Conservation (phyloP, 1,139 yeast species). For the Diutina scorzettiae region DNA sequence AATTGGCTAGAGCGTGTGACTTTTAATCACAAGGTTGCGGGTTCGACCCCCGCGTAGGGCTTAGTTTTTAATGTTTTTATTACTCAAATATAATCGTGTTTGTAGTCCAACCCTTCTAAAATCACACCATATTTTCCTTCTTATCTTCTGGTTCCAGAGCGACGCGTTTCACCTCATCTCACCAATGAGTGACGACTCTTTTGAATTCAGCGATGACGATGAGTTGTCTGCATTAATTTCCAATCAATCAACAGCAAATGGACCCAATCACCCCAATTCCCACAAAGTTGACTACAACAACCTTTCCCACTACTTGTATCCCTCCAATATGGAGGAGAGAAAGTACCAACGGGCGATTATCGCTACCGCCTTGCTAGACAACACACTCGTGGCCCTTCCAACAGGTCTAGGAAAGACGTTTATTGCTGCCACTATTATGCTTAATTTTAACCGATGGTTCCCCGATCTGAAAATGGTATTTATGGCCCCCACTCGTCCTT, state of each 20-base stretch:
- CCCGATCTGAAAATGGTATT: constrained; percentile 67
- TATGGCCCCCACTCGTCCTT: constrained; percentile 94
- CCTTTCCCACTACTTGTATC: constrained; percentile 54
- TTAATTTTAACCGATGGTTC: constrained; percentile 83
- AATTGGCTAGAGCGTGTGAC: constrained; percentile 38
- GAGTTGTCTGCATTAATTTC: background rate
- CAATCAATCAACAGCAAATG: background rate
- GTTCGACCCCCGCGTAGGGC: constrained; percentile 18
- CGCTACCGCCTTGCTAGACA: constrained; percentile 55
- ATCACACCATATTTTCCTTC: no score
- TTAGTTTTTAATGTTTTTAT: no score
- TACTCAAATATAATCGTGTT: no score
- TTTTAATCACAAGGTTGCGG: constrained; percentile 21
- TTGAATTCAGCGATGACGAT: constrained; percentile 4
- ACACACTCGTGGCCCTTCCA: constrained; percentile 81
- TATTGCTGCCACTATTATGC: constrained; percentile 88
- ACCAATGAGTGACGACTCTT: constrained; percentile 1
- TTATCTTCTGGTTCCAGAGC: no score
- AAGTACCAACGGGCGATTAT: constrained; percentile 85
- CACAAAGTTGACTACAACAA: constrained; percentile 34
- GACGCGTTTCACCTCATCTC: no score
- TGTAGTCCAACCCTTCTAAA: no score
- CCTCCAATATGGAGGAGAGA: constrained; percentile 72
- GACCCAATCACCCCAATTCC: background rate
- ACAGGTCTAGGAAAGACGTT: constrained; percentile 97